These are phyloP conservation scores for Erodium texanum DNA, from an alignment of 441 rosid genomes.

Conservation along the genomic window DNA sequence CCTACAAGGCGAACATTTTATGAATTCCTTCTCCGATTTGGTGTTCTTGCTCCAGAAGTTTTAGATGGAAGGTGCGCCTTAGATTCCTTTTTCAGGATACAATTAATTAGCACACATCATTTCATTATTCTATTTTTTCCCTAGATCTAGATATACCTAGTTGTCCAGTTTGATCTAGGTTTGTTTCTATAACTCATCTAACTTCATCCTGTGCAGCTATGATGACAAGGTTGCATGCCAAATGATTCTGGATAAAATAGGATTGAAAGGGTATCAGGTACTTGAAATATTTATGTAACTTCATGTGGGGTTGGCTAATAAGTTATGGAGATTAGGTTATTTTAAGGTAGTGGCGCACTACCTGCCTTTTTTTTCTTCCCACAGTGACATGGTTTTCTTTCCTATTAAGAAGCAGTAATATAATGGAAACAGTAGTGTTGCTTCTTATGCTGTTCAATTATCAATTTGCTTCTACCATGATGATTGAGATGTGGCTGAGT, in stretches of 20 bases:
- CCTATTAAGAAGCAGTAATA: not conserved
- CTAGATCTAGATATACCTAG: not conserved
- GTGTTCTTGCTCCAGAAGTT: conserved; percentile 96
- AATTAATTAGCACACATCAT: not conserved
- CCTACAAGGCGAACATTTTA: conserved; percentile 95
- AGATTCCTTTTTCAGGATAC: conserved; percentile 4
- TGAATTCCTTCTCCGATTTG: conserved; percentile 96
- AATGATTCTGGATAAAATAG: conserved; percentile 89
- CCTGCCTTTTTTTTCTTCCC: not conserved
- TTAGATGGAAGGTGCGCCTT: conserved; percentile 90
- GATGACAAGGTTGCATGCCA: conserved; percentile 95
- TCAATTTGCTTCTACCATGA: not conserved
- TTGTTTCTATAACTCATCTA: conserved; percentile 17
- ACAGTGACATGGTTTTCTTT: not conserved
- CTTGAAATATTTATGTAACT: conserved; percentile 18
- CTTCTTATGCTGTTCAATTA: not conserved
- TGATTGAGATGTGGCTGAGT: not conserved
- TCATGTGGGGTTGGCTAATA: conserved; percentile 3
- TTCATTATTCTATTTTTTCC: conserved; percentile 11
- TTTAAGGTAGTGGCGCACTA: conserved; percentile 7
- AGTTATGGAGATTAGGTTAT: not conserved
- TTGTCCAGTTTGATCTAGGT: not conserved
- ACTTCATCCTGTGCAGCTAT: conserved; percentile 40
- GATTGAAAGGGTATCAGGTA: conserved; percentile 95
- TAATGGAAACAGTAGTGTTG: not conserved